Base-by-base conservation (phyloP, 148 eudicot genomes). In the Rhododendron williamsianum region DNA sequence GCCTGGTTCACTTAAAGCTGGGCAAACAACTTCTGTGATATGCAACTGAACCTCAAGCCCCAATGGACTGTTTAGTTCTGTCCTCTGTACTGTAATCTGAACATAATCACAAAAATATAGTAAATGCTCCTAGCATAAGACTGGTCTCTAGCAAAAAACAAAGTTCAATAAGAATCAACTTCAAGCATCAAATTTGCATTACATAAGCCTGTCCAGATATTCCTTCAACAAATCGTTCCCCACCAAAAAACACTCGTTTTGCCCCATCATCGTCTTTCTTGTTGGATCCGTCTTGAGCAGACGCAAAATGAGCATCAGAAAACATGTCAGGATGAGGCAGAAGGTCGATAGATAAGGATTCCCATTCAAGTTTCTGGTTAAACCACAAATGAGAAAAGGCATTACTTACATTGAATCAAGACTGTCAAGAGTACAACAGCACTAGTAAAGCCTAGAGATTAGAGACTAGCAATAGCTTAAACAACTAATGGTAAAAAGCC, bases 241-340 rank as follows among this genome's bases (percentile, higher is more conserved):
- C 99, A 19, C 99, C 98, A 92, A 97, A 97, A 87, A 97, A 97
- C 38, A 88, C 89, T 81, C 98, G 94, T 78, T 94, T 97, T 86
- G 98, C 99, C 85, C 98, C 99, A 89, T 97, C 98, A 78, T 94
- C 96, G 74, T 97, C 99, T 89, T 93, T 94, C 90, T 86, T 91
- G 86, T 78, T 89, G 78, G 89, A 89, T 86, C 94, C 98, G 48
- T 88, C 95, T 89, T 90, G 85, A 86, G 87, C 82, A 82, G 60
- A 60, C 43, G 88, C 89, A 71, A 86, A 86, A 87, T 91, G 87
- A 76, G 83, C 91, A 88, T 96, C 98, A 87, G 89, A 79, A 89
- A 97, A 95, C 99, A 97, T 97, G 92, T 97, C 98, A 71, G 99
- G 99, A 88, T 97, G 99, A 87, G 99, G 99, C 74, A 95, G 94